Evolutionary conservation across 164 flowering plant genomes (phyloP), one percentile per base, ranked within the genome.

Genomic region (Warburgia ugandensis): DNA sequence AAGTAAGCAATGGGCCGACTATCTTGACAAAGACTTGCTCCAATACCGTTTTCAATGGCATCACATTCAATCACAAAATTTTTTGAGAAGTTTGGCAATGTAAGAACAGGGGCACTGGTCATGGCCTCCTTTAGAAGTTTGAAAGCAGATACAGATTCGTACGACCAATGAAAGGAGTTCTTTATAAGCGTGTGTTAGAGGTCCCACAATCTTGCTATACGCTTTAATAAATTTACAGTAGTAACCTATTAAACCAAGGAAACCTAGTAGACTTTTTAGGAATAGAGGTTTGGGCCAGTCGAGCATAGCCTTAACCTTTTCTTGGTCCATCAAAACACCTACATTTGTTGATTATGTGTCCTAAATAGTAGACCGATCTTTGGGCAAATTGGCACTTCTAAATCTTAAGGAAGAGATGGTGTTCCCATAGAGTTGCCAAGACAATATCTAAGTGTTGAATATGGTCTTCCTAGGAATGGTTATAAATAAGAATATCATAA

Each of bases 401-500:
- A 3, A 16, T 39, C 1, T 39, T 39, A 5, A 39, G 7, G 20
- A 6, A 39, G 1, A 39, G 13, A 16, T 39, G 3, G 43, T 39
- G 7, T 6, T 8, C 3, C 19, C 43, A 2, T n/a, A 39, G 20
- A 3, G 13, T 6, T 5, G 5, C 19, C 7, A n/a, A n/a, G 1
- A 16, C 19, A 3, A 39, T 22, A 0, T 14, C 6, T 9, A 39
- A n/a, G 6, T 39, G 43, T 0, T 39, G 0, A 2, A 39, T 1
- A n/a, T 39, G 19, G 3, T 14, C 19, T 5, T 39, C 4, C 20
- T 5, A 2, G 4, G 3, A 2, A 6, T 8, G 16, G 16, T 9
- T 39, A 14, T 39, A 39, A 39, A 39, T 38, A 16, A 39, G 20
- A 9, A 39, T 39, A 16, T 39, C 43, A 39, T 39, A 19, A 39